Percentiles rank a stretch among this genome's conserved stretches.
Conservation (phyloP, 495 filamentous ascomycete species). For the Entonaema liquescens region DNA sequence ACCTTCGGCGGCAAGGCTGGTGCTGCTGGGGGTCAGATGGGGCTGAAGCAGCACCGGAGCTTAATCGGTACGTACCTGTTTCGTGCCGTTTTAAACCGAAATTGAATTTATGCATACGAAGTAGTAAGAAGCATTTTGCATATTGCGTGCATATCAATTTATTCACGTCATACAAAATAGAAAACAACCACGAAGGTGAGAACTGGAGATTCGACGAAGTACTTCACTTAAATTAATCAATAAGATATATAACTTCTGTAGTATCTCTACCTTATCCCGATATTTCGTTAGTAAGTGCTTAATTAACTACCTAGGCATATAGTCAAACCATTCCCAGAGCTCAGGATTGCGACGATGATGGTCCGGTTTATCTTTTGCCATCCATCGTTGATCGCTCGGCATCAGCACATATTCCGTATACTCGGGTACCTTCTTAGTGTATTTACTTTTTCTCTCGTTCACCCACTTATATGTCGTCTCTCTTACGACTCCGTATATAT, state of each 20-base stretch:
- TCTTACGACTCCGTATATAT: background rate
- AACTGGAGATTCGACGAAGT: background rate
- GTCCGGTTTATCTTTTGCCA: background rate
- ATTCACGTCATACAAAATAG: background rate
- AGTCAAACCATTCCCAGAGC: background rate
- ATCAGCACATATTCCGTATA: background rate
- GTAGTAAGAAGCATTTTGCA: too few species aligned
- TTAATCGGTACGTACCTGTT: background rate
- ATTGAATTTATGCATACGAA: background rate
- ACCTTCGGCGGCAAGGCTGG: constrained; percentile 24
- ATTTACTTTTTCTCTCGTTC: background rate
- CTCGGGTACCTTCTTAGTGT: background rate
- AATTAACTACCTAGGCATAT: background rate
- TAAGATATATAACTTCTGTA: background rate
- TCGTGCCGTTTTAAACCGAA: background rate
- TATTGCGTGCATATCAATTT: background rate
- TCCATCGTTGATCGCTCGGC: background rate
- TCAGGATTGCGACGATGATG: background rate
- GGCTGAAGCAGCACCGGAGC: background rate
- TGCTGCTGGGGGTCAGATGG: constrained; percentile 6
- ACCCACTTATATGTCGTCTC: background rate
- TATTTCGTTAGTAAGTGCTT: background rate
- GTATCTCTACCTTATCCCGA: background rate
- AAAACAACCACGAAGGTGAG: background rate
- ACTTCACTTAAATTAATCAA: too few species aligned